These are phyloP conservation scores for Claviceps sp. DNA, from an alignment of 2,329 filamentous ascomycete genomes.

Conservation along the genomic window DNA sequence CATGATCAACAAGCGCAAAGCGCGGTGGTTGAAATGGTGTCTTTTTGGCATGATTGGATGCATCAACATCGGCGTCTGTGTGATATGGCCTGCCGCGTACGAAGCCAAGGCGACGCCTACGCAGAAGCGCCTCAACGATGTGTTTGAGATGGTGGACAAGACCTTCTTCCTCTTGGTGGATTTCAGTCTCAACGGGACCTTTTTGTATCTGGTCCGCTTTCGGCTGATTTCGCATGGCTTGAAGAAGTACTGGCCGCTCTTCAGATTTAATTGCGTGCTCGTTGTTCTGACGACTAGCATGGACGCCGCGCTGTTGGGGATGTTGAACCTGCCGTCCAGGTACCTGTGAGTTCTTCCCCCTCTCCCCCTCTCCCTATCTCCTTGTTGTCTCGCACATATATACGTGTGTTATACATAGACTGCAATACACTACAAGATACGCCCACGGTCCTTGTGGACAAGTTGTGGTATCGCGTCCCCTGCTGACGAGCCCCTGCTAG, in stretches of 20 bases:
- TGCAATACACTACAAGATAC: too few species aligned
- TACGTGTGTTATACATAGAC: background rate
- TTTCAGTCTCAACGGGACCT: conserved; percentile 34
- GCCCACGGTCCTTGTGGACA: too few species aligned
- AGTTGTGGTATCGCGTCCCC: too few species aligned
- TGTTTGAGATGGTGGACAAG: conserved; percentile 23
- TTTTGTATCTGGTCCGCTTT: conserved; percentile 30
- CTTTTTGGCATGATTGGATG: conserved; percentile 19
- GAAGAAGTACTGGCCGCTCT: conserved; percentile 35
- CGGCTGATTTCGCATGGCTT: conserved; percentile 33
- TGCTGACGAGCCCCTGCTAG: conserved; percentile 3
- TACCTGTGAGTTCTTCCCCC: background rate
- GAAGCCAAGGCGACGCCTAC: conserved; percentile 5
- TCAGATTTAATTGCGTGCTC: conserved; percentile 34
- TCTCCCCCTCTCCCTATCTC: too few species aligned
- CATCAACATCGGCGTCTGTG: conserved; percentile 26
- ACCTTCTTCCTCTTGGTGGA: conserved; percentile 35
- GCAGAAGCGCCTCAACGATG: conserved; percentile 8
- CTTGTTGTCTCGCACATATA: background rate
- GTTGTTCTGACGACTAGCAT: conserved; percentile 34
- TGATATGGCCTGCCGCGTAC: conserved; percentile 26
- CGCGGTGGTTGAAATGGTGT: conserved; percentile 21
- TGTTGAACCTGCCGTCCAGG: conserved; percentile 10
- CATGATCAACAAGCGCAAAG: conserved; percentile 22
- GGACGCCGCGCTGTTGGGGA: conserved; percentile 22